Base-by-base conservation (phyloP, 768 basidiomycete genomes). In the Trametes sanguinea region DNA sequence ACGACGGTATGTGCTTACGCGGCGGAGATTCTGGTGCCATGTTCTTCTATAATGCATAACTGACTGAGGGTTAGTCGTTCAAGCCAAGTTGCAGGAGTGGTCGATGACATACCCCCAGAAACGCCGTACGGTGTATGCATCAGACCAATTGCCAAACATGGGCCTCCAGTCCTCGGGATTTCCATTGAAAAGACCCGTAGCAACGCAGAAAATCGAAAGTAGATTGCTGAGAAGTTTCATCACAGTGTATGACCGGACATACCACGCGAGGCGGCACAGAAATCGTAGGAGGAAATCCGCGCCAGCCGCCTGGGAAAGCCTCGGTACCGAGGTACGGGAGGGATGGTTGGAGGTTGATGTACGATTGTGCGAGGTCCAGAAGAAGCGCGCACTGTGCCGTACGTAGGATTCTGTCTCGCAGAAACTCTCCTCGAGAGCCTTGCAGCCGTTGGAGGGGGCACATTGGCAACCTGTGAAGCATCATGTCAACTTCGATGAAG, bases 11-110 rank as follows among this genome's bases (percentile, higher is more conserved):
- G 14, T 14, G 50, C 75, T 62, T 60, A 79, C 78, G 45, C 70
- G 67, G 45, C 73, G 72, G 35, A 77, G 44, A 48, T 71, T 62
- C 57, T 79, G 78, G 60, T 80, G 78, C 77, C 78, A 79, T 0
- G 71, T 69, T 32, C 70, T 68, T n/a, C 76, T 76, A 52, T 35
- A 35, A 22, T 22, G 22, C 22, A 17, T 32, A 16, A 3, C 4
- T 53, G 29, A 30, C 40, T n/a, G 40, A 22, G 9, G 2, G 29
- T 17, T 10, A 11, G 4, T 33, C 8, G 29, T n/a, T 11, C 30
- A 32, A 48, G 22, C 37, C 9, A 3, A 27, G 22, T 35, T 13
- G 4, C 14, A 5, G 6, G n/a, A 13, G 52, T 32, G 44, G 4
- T 22, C 22, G 22, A 37, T 37, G 6, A 69, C 76, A 65, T 62